Percentiles rank a stretch among this genome's conserved stretches.
Evolutionary conservation across 2,329 filamentous ascomycete species (phyloP).

Genomic region (Penicillium psychrosexuale): DNA sequence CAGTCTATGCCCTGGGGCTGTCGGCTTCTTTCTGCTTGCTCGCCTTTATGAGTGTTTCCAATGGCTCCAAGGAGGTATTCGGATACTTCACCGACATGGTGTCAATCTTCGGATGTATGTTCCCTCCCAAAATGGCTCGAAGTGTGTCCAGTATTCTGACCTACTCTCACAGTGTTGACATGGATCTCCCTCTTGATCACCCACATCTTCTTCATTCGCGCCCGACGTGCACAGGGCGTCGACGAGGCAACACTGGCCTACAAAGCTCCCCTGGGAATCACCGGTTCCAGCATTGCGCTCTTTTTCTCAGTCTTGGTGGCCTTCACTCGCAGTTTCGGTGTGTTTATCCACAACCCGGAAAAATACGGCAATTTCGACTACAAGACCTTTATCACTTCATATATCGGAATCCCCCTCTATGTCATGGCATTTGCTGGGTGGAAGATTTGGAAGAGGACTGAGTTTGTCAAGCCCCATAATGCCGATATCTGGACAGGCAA

Average conservation of each 20-base stretch:
- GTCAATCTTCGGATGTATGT: slow-evolving; percentile 55
- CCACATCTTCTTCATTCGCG: slow-evolving; percentile 62
- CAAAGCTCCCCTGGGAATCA: slow-evolving; percentile 65
- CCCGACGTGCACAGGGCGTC: slow-evolving; percentile 58
- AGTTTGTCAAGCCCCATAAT: slow-evolving; percentile 54
- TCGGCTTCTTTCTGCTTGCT: slow-evolving; percentile 62
- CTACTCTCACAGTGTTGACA: slow-evolving; percentile 44
- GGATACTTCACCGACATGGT: slow-evolving; percentile 62
- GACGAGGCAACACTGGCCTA: slow-evolving; percentile 57
- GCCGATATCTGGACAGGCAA: slow-evolving; percentile 69
- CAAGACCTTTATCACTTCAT: slow-evolving; percentile 71
- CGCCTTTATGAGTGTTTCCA: slow-evolving; percentile 62
- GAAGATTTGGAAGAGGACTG: slow-evolving; percentile 56
- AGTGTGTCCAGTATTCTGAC: neutral
- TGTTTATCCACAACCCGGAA: slow-evolving; percentile 53
- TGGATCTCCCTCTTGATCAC: slow-evolving; percentile 66
- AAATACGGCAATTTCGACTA: slow-evolving; percentile 59
- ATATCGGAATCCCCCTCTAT: slow-evolving; percentile 71
- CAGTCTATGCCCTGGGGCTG: slow-evolving; percentile 59
- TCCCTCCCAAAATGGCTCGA: neutral
- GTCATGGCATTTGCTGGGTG: slow-evolving; percentile 64
- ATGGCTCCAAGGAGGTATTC: slow-evolving; percentile 56
- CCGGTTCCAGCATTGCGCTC: slow-evolving; percentile 63
- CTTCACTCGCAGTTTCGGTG: slow-evolving; percentile 74
- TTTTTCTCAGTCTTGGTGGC: slow-evolving; percentile 68